Evolutionary conservation across 345 rosid genomes (phyloP), one percentile per base, ranked within the genome.

Genomic region (Tarenaya hassleriana): DNA sequence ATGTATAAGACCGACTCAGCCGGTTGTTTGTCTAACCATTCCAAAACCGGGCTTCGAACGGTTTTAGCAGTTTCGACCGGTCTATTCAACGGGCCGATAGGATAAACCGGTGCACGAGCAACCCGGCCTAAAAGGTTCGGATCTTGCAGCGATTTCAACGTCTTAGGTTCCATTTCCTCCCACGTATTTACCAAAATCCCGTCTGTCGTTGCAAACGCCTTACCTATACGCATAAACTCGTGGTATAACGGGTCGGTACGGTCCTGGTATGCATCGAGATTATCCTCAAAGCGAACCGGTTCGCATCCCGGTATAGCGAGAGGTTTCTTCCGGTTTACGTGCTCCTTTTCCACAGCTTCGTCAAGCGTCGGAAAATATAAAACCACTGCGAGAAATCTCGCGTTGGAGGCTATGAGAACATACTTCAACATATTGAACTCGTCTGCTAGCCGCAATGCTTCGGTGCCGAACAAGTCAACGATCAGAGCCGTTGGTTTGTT

Each of bases 181-280:
- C 77, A 77, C 1, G 70, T 67, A 59, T 75, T 81, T 13, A 77
- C 10, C 58, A 81, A 58, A 44, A 77, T 58, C 16, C 79, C 87
- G 45, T 74, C 73, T 12, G 66, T 55, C 39, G 4, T 47, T 0
- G 61, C 17, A 5, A 64, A 47, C 31, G 50, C 50, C 1, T 7
- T 16, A 3, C 57, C 67, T 0, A 55, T 5, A 3, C 58, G 45
- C 4, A 52, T 0, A 38, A 8, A 52, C 46, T 62, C 68, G 0
- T 2, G 3, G 35, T 47, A 61, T 39, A 54, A 41, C 5, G 41
- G 38, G 42, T 58, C 33, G 4, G 38, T 33, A 11, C 64, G 71
- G 24, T 56, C 55, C 32, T 47, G 4, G 56, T 67, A 55, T 4
- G 71, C 67, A 21, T 68, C 76, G 8, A 68, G 15, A 16, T 54